These are phyloP conservation scores for Alternaria triticina DNA, from an alignment of 2,329 filamentous ascomycete genomes.

Conservation along the genomic window DNA sequence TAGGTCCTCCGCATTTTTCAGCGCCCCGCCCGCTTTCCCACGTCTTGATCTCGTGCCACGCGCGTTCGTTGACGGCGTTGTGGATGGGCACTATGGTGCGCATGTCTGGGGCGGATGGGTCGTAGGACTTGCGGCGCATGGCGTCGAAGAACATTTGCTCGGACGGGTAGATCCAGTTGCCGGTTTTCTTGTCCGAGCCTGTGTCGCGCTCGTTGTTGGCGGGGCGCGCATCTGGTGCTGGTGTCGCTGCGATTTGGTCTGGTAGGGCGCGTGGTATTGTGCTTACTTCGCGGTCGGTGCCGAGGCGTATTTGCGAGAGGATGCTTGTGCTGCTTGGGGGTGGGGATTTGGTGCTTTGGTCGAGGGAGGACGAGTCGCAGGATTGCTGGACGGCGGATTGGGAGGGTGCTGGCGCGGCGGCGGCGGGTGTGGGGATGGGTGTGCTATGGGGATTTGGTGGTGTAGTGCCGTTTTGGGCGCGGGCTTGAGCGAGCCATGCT, in stretches of 20 bases:
- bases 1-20: slow-evolving; percentile 76
- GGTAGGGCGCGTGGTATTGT: slow-evolving; percentile 43
- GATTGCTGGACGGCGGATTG: slow-evolving; percentile 32
- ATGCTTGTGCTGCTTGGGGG: slow-evolving; percentile 21
- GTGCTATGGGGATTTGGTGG: slow-evolving; percentile 25
- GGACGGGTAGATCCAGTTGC: slow-evolving; percentile 97
- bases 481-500: slow-evolving; percentile 80
- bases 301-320: slow-evolving; percentile 43
- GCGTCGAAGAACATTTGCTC: slow-evolving; percentile 99
- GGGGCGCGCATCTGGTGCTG: slow-evolving; percentile 40
- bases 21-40: slow-evolving; percentile 77
- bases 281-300: slow-evolving; percentile 55
- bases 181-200: slow-evolving; percentile 67
- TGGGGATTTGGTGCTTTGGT: slow-evolving; percentile 35
- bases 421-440: slow-evolving; percentile 24
- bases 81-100: slow-evolving; percentile 93
- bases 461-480: slow-evolving; percentile 46
- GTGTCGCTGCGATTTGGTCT: slow-evolving; percentile 43
- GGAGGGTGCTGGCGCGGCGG: slow-evolving; percentile 26
- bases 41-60: slow-evolving; percentile 87
- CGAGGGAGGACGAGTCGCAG: slow-evolving; percentile 49
- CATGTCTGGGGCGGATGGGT: slow-evolving; percentile 76
- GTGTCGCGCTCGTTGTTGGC: slow-evolving; percentile 79
- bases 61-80: slow-evolving; percentile 96
- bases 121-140: slow-evolving; percentile 88